These are phyloP conservation scores for Russula ochroleuca DNA, from an alignment of 768 basidiomycete genomes.

Conservation along the genomic window DNA sequence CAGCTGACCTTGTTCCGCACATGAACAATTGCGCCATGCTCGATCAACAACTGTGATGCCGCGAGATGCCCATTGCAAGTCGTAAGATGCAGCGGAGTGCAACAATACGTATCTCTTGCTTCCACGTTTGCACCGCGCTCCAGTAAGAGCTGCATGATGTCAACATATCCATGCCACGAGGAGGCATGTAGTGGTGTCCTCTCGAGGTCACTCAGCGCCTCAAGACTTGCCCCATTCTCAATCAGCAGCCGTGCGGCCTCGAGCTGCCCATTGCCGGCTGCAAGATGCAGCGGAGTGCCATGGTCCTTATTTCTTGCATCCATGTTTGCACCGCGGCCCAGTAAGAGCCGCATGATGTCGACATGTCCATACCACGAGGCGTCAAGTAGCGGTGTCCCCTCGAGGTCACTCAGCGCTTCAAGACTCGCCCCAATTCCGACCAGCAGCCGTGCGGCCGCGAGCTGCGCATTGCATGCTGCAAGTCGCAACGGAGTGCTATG, in stretches of 20 bases:
- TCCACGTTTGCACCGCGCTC: not conserved
- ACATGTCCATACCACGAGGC: not conserved
- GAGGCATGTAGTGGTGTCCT: not conserved
- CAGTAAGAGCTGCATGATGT: not conserved
- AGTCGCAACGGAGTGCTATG: not conserved
- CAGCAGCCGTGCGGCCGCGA: not conserved
- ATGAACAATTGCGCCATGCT: not conserved
- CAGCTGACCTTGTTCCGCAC: not conserved
- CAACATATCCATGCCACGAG: not conserved
- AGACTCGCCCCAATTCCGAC: not conserved
- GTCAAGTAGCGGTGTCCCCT: not conserved
- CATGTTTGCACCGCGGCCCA: not conserved
- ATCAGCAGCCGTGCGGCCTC: not conserved
- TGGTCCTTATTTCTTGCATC: not conserved
- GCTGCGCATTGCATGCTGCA: not conserved
- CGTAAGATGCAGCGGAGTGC: not conserved
- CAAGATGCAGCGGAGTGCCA: not conserved
- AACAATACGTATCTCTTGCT: not conserved
- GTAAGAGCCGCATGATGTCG: not conserved
- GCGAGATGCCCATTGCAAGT: too few relatives aligned
- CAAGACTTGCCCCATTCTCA: not conserved
- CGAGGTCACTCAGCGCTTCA: too few relatives aligned
- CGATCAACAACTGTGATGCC: not conserved
- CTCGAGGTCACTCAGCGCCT: not conserved
- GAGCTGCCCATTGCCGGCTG: too few relatives aligned